A percentile compares a stretch with the other conserved stretches of the same genome.
phyloP scores from a whole-genome alignment of 305 asterid genomes.

The Fraxinus latifolia region DNA sequence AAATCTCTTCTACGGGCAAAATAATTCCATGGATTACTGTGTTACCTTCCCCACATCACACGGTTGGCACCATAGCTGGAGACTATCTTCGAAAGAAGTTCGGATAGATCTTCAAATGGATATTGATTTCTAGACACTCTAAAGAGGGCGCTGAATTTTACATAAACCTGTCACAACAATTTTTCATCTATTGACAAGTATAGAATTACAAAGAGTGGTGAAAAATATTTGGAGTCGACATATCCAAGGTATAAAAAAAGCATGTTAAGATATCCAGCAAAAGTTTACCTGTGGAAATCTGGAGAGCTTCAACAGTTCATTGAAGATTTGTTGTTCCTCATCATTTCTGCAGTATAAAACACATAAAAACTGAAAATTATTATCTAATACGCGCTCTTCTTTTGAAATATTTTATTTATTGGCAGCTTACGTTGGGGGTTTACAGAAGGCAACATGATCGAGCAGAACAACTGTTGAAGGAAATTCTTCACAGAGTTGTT shows the following conservation, averaged over 20 bases:
- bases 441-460: conserved; percentile 84
- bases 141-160: conserved; percentile 78
- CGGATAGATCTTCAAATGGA: conserved; percentile 63
- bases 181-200: not conserved
- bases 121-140: conserved; percentile 65
- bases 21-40: not conserved
- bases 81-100: conserved; percentile 45
- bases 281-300: conserved; percentile 69
- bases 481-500: conserved; percentile 66
- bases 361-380: not conserved
- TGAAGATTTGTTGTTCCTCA: conserved; percentile 47
- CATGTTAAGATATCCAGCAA: conserved; percentile 1
- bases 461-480: conserved; percentile 75
- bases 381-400: not conserved
- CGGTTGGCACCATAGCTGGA: conserved; percentile 77
- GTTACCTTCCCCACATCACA: conserved; percentile 94
- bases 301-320: conserved; percentile 59
- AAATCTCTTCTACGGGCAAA: not conserved
- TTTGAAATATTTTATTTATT: conserved; percentile 1
- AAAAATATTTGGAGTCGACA: not conserved
- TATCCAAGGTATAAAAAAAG: not conserved
- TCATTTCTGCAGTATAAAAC: conserved; percentile 43
- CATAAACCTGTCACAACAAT: conserved; percentile 50
- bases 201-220: not conserved
- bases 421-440: conserved; percentile 75